phyloP scores from a whole-genome alignment of 148 eudicot species.

The Chenopodium formosanum region DNA sequence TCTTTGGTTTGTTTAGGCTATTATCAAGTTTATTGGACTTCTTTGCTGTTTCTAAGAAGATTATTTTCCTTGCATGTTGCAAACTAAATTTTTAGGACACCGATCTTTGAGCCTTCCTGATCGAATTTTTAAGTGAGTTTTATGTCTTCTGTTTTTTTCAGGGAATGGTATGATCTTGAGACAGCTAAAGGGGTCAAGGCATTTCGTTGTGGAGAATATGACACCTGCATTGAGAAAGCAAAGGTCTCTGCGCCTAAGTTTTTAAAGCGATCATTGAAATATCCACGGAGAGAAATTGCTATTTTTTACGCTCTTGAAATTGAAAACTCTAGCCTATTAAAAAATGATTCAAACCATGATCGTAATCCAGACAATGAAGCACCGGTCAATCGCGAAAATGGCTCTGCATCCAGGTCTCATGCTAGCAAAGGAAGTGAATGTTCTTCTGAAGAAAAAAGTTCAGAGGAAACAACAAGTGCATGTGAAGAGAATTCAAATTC shows the following conservation, averaged over 20 bases:
- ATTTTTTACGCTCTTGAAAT: slow-evolving; percentile 83
- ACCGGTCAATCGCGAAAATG: slow-evolving; percentile 25
- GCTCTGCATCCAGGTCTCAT: slow-evolving; percentile 27
- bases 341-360: slow-evolving; percentile 26
- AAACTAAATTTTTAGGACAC: not conserved
- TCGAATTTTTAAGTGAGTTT: not conserved
- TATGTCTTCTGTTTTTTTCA: slow-evolving; percentile 31
- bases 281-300: slow-evolving; percentile 81
- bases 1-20: not conserved
- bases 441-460: slow-evolving; percentile 38
- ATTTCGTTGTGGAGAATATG: slow-evolving; percentile 80
- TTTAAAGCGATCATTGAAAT: slow-evolving; percentile 53
- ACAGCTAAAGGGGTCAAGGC: slow-evolving; percentile 68
- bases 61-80: not conserved
- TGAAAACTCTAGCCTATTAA: slow-evolving; percentile 47
- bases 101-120: slow-evolving; percentile 1
- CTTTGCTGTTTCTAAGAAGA: not conserved
- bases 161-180: slow-evolving; percentile 85
- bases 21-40: not conserved
- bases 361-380: slow-evolving; percentile 29
- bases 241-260: slow-evolving; percentile 44
- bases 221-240: slow-evolving; percentile 69
- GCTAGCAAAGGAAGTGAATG: slow-evolving; percentile 35
- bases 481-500: slow-evolving; percentile 42
- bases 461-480: slow-evolving; percentile 34